These are phyloP conservation scores for Sindora glabra DNA, from an alignment of 306 rosid genomes.

Conservation along the genomic window DNA sequence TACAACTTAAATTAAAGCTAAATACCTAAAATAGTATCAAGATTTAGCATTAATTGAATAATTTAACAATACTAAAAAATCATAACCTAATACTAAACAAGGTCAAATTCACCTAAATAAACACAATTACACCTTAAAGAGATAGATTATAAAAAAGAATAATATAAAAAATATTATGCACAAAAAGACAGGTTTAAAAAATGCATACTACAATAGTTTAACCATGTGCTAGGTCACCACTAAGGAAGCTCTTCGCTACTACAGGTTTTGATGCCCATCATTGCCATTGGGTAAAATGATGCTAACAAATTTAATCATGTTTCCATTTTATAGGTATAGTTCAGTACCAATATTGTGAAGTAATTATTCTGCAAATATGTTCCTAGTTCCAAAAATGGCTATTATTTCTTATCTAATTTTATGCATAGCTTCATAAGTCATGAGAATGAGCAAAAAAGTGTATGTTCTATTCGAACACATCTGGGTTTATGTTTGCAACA, in stretches of 20 bases:
- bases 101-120: no score
- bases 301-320: conserved; percentile 87
- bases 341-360: not conserved
- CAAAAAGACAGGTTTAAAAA: conserved; percentile 87
- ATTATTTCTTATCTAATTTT: no score
- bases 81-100: no score
- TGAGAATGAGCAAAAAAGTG: conserved; percentile 75
- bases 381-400: no score
- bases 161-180: no score
- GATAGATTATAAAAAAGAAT: no score
- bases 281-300: conserved; percentile 74
- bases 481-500: conserved; percentile 77
- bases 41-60: no score
- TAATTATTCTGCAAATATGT: not conserved
- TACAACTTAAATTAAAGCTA: no score
- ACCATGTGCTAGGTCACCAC: conserved; percentile 90
- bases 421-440: no score
- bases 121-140: no score
- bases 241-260: conserved; percentile 68
- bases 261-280: conserved; percentile 91
- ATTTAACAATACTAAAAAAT: no score
- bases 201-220: conserved; percentile 93
- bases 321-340: conserved; percentile 74
- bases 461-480: conserved; percentile 78
- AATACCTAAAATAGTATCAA: no score